These are phyloP conservation scores for Mesembryanthemum crystallinum DNA, from an alignment of 148 eudicot species.

Conservation along the genomic window DNA sequence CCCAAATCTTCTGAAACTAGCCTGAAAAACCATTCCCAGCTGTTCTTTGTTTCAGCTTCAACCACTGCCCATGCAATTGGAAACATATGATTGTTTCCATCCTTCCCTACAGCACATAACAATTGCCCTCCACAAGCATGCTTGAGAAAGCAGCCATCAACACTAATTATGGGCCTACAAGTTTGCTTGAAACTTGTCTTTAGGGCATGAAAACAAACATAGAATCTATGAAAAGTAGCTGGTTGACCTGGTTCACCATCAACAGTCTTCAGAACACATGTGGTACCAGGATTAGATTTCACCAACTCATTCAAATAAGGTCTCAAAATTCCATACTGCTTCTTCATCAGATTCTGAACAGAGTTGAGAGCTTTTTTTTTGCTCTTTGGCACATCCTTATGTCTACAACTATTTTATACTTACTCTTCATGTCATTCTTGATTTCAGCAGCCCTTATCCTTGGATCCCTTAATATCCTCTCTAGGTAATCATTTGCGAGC, in stretches of 20 bases:
- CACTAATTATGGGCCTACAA: constrained; percentile 15
- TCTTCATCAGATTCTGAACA: not conserved
- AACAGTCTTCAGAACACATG: not conserved
- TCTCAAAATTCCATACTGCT: not conserved
- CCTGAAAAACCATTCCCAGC: constrained; percentile 14
- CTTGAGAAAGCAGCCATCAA: constrained; percentile 19
- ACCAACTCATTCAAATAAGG: not conserved
- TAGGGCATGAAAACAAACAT: constrained; percentile 9
- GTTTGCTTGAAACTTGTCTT: not conserved
- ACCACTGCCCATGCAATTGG: not conserved
- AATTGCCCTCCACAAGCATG: constrained; percentile 21
- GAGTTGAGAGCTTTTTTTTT: not conserved
- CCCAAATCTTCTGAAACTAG: not conserved
- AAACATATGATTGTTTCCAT: constrained; percentile 12
- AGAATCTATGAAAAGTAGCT: not conserved
- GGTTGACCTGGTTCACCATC: not conserved
- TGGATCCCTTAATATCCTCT: not conserved
- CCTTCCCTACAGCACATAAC: constrained; percentile 10
- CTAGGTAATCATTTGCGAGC: not conserved
- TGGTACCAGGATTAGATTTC: not conserved
- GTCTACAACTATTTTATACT: not conserved
- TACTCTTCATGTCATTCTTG: not conserved
- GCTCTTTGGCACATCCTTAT: not conserved
- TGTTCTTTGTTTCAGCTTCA: not conserved
- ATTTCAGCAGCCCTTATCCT: not conserved